Conservation (phyloP, 768 basidiomycete species). For the Russula earlei region DNA sequence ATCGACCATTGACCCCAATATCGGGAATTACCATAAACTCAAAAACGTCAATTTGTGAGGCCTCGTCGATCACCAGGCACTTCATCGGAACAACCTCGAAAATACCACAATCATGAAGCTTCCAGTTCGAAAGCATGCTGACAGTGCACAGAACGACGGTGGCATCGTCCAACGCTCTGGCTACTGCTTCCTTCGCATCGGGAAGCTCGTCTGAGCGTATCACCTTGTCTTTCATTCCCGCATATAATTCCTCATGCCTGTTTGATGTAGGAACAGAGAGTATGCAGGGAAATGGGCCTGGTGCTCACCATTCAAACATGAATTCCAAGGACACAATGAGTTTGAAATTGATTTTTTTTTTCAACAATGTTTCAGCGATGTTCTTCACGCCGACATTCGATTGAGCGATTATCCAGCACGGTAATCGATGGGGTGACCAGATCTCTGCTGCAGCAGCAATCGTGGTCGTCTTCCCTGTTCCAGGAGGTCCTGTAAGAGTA, state of each 20-base stretch:
- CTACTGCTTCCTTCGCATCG: conserved; percentile 20
- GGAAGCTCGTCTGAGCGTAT: conserved; percentile 34
- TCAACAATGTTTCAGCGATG: conserved; percentile 61
- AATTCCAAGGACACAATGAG: conserved; percentile 32
- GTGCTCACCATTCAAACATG: conserved; percentile 24
- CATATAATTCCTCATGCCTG: conserved; percentile 47
- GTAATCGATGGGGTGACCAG: not conserved
- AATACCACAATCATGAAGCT: conserved; percentile 27
- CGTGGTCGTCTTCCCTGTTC: conserved; percentile 18
- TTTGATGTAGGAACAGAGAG: no score
- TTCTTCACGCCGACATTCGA: conserved; percentile 83
- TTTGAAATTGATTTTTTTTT: conserved; percentile 49
- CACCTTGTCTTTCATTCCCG: conserved; percentile 28
- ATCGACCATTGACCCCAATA: not conserved
- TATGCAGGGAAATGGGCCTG: not conserved
- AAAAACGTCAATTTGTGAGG: conserved; percentile 40
- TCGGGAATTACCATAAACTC: conserved; percentile 35
- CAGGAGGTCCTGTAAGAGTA: conserved; percentile 7
- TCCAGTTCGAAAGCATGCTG: conserved; percentile 41
- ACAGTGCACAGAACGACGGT: conserved; percentile 39
- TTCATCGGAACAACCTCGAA: conserved; percentile 34
- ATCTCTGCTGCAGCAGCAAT: conserved; percentile 7
- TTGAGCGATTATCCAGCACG: conserved; percentile 67
- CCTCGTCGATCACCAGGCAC: conserved; percentile 48
- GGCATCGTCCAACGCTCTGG: conserved; percentile 25